These are phyloP conservation scores for Metarhizium album DNA, from an alignment of 2,329 filamentous ascomycete genomes.

Conservation along the genomic window DNA sequence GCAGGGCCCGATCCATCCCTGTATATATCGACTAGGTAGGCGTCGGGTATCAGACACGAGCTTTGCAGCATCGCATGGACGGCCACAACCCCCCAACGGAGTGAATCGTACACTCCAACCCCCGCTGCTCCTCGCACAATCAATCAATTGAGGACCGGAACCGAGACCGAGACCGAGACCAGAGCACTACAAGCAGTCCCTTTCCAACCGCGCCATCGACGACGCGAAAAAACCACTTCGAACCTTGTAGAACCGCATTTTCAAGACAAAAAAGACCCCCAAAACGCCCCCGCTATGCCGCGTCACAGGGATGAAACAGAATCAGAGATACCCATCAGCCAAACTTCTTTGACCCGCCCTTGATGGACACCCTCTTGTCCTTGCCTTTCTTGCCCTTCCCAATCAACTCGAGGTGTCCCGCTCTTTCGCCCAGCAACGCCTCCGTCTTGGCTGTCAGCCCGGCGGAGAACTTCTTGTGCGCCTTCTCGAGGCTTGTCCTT, in stretches of 20 bases:
- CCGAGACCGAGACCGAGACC: slow-evolving; percentile 16
- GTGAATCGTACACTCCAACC: no score
- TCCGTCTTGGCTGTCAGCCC: slow-evolving; percentile 46
- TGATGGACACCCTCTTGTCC: slow-evolving; percentile 27
- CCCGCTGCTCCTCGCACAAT: no score
- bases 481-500: slow-evolving; percentile 38
- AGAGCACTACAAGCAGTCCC: slow-evolving; percentile 12
- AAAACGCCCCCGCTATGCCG: neutral
- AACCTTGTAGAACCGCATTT: no score
- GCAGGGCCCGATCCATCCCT: no score
- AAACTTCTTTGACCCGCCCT: slow-evolving; percentile 45
- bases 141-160: no score
- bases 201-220: neutral
- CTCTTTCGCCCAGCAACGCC: slow-evolving; percentile 46
- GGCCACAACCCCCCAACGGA: no score
- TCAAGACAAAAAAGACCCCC: neutral
- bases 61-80: no score
- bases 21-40: no score
- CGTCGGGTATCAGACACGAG: no score
- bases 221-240: neutral
- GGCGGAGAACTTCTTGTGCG: slow-evolving; percentile 43
- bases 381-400: slow-evolving; percentile 40
- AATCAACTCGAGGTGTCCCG: slow-evolving; percentile 49
- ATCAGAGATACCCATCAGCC: no score
- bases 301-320: no score